Evolutionary conservation across 805 yeast species (phyloP), one percentile per base, ranked within the genome.

Genomic region (Vanderwaltozyma verrucispora): DNA sequence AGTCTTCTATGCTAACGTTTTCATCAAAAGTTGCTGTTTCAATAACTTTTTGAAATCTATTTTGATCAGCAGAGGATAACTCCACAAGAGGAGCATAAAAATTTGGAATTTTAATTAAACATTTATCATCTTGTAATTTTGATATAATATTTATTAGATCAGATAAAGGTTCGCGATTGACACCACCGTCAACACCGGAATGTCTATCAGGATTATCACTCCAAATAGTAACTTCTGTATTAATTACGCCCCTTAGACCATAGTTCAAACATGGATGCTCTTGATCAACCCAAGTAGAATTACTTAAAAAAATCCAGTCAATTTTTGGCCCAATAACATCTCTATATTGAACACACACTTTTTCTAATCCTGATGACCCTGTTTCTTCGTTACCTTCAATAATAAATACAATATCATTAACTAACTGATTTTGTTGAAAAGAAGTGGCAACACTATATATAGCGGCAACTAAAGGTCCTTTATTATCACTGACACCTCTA

Each of bases 121-220:
- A 80, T 23, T 68, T 65, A 37, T 74, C 76, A 42, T 63, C 61
- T 27, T 77, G 73, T 37, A 89, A 63, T 36, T 74, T 71, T 2
- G 89, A 72, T 17, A 88, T 61, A 14, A 89, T 51, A 37, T 78
- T 80, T 29, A 88, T 71, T 58, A 89, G 60, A 53, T 89, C 97
- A 63, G 84, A 74, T 0, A 94, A 78, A 2, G 98, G 96, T 50
- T 89, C 98, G 40, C 81, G 70, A 43, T 75, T 73, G 8, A 81
- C 78, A 41, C 97, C 97, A 36, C 98, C 98, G 61, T 87, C 94
- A 9, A 92, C 92, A 44, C 98, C 98, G 0, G 96, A 85, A 55
- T 92, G 98, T 41, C 94, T 66, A 57, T 92, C 96, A 1, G 94
- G 94, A 41, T 70, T 70, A 45, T 79, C 88, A 36, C 87, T 75